Base-by-base conservation (phyloP, 2,329 filamentous ascomycete species). In the Penicillium sp. region DNA sequence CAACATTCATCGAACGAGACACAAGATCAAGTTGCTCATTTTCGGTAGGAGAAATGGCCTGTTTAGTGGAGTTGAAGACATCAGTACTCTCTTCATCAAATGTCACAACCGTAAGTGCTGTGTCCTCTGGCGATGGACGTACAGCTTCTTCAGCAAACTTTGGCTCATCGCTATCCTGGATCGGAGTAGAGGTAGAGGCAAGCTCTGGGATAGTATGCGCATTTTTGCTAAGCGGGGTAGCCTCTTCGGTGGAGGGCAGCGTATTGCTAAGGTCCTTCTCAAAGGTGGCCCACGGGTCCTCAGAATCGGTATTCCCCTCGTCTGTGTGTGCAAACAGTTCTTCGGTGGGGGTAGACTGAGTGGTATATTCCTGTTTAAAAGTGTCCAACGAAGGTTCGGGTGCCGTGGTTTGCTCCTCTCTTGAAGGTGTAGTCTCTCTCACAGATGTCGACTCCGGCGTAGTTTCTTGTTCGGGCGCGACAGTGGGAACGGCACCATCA, bases 1-100 rank as follows among this genome's bases (percentile, higher is more conserved):
- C 31, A 27, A 19, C 19, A 19, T 23, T 25, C 15, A 9, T n/a
- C 17, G 41, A 38, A 19, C n/a, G 27, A 52, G 6, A 33, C 6
- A 21, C 19, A 17, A 19, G 21, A 21, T 41, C 38, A 2, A 43
- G 47, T 7, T 60, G 56, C 10, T 23, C 29, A 19, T 50, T 50
- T 9, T 61, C 47, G 17, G 38, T 43, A 5, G 59, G 44, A 8
- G 49, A 23, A 48, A 58, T 53, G n/a, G 41, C 15, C 6, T 49
- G 29, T 31, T 35, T 45, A 6, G 35, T 47, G 31, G 23, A 38
- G n/a, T 33, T 19, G 23, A 47, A n/a, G 6, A 39, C n/a, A 38
- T 15, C 31, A 10, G 12, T 29, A n/a, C 31, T 45, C 8, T 36
- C 35, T 17, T 33, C 39, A 7, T 29, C 43, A 35, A 13, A 41